Evolutionary conservation across 2,329 filamentous ascomycete species (phyloP).

Genomic region (Fusarium sp.): DNA sequence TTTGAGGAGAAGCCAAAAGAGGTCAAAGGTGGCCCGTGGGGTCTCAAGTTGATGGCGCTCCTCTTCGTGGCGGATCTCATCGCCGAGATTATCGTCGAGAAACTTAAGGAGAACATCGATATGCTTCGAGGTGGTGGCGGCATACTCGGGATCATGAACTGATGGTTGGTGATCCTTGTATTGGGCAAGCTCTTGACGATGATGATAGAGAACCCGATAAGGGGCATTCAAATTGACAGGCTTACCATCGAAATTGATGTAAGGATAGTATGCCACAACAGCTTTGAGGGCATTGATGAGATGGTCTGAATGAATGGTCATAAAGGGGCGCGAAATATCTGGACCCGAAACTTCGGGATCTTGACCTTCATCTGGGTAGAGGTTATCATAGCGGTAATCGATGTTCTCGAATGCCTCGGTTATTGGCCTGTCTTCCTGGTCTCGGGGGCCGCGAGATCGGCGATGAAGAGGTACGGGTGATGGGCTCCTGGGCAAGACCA

Average conservation of each 20-base stretch:
- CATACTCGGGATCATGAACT: slow-evolving; percentile 55
- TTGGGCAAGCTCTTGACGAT: slow-evolving; percentile 54
- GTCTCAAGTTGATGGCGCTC: slow-evolving; percentile 51
- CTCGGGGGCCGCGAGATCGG: slow-evolving; percentile 6
- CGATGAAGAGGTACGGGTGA: neutral
- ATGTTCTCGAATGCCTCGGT: slow-evolving; percentile 43
- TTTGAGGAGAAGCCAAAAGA: slow-evolving; percentile 59
- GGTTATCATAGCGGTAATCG: slow-evolving; percentile 43
- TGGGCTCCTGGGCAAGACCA: slow-evolving; percentile 45
- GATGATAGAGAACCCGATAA: slow-evolving; percentile 61
- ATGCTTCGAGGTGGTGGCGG: slow-evolving; percentile 54
- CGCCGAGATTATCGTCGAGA: slow-evolving; percentile 53
- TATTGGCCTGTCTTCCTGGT: slow-evolving; percentile 43
- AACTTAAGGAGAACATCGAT: slow-evolving; percentile 59
- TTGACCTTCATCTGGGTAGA: slow-evolving; percentile 40
- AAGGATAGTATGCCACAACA: slow-evolving; percentile 61
- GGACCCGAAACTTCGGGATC: slow-evolving; percentile 41
- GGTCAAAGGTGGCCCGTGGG: slow-evolving; percentile 57
- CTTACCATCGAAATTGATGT: slow-evolving; percentile 51
- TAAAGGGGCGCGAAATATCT: slow-evolving; percentile 50
- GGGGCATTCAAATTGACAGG: slow-evolving; percentile 56
- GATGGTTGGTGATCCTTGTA: slow-evolving; percentile 57
- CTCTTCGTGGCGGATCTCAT: slow-evolving; percentile 54
- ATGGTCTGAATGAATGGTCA: slow-evolving; percentile 58
- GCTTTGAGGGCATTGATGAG: slow-evolving; percentile 61